Evolutionary conservation across 2,329 filamentous ascomycete genomes (phyloP).

Genomic region (Epichloe glyceriae): DNA sequence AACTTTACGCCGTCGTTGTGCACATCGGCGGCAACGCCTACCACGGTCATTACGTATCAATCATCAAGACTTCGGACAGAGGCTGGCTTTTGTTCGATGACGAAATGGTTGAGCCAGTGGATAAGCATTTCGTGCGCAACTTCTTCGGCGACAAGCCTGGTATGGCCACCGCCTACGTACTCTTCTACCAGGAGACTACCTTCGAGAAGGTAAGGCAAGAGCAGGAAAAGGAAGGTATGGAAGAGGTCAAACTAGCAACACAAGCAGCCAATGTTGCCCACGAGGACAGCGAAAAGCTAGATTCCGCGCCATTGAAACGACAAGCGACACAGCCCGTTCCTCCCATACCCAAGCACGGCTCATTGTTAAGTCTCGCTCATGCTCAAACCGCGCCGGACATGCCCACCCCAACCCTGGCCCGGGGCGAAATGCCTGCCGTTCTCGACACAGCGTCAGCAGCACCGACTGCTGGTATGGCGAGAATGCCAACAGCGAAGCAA

Average conservation of each 20-base stretch:
- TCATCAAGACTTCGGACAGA: slow-evolving; percentile 92
- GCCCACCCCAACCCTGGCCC: slow-evolving; percentile 9
- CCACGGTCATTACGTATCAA: slow-evolving; percentile 93
- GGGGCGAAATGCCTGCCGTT: slow-evolving; percentile 9
- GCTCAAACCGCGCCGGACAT: slow-evolving; percentile 47
- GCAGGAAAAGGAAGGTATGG: slow-evolving; percentile 66
- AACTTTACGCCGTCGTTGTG: slow-evolving; percentile 92
- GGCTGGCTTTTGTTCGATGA: slow-evolving; percentile 97
- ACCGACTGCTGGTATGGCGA: slow-evolving; percentile 4
- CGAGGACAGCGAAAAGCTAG: slow-evolving; percentile 32
- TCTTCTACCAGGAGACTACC: slow-evolving; percentile 92
- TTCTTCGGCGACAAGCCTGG: slow-evolving; percentile 93
- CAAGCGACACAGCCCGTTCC: slow-evolving; percentile 36
- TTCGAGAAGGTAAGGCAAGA: slow-evolving; percentile 58
- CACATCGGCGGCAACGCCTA: slow-evolving; percentile 96
- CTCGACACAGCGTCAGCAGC: neutral
- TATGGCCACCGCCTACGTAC: slow-evolving; percentile 86
- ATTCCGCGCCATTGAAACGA: slow-evolving; percentile 32
- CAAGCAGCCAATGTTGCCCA: slow-evolving; percentile 43
- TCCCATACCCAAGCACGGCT: slow-evolving; percentile 33
- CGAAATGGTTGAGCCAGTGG: slow-evolving; percentile 95
- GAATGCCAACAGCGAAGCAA: slow-evolving; percentile 14
- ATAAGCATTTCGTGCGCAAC: slow-evolving; percentile 89
- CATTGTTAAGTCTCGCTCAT: slow-evolving; percentile 49
- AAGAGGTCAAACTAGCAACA: slow-evolving; percentile 44